Percentiles rank a stretch among this genome's conserved stretches.
Evolutionary conservation across 1,139 yeast species (phyloP).

Genomic region (Scheffersomyces insectosa): DNA sequence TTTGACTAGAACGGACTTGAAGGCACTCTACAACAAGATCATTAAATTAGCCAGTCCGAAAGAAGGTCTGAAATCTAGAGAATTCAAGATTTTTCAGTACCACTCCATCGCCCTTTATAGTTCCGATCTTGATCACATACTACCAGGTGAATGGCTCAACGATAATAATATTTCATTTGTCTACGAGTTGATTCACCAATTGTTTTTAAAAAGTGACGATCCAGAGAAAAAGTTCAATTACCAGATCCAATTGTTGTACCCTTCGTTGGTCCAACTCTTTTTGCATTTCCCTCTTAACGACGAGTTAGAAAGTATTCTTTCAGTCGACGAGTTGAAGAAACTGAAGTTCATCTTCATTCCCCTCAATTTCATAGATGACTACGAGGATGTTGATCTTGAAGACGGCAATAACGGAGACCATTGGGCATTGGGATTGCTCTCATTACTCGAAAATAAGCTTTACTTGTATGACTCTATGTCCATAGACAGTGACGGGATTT

Average conservation of each 20-base stretch:
- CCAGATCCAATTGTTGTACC: slow-evolving; percentile 36
- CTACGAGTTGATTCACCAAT: slow-evolving; percentile 51
- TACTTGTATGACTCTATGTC: slow-evolving; percentile 45
- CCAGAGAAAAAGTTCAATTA: slow-evolving; percentile 12
- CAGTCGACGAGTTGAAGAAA: slow-evolving; percentile 32
- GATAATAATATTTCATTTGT: slow-evolving; percentile 68
- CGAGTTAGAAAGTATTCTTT: slow-evolving; percentile 29
- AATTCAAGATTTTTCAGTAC: slow-evolving; percentile 36
- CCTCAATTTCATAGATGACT: slow-evolving; percentile 38
- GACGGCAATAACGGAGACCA: slow-evolving; percentile 44
- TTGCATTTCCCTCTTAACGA: slow-evolving; percentile 33
- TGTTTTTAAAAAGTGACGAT: slow-evolving; percentile 6
- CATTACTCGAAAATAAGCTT: slow-evolving; percentile 30
- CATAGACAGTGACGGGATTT: slow-evolving; percentile 16
- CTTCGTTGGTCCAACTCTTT: slow-evolving; percentile 42
- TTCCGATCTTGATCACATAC: slow-evolving; percentile 36
- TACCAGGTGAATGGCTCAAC: slow-evolving; percentile 70
- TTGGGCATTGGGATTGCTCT: slow-evolving; percentile 42
- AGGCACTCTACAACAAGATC: slow-evolving; percentile 17
- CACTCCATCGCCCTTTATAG: slow-evolving; percentile 42
- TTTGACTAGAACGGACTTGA: slow-evolving; percentile 24
- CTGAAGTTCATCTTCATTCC: slow-evolving; percentile 43
- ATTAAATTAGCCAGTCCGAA: slow-evolving; percentile 10
- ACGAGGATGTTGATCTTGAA: slow-evolving; percentile 27
- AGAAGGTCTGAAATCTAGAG: slow-evolving; percentile 10